Evolutionary conservation across 129 eudicot genomes (phyloP), one percentile per base, ranked within the genome.

Genomic region (Saposhnikovia divaricata): DNA sequence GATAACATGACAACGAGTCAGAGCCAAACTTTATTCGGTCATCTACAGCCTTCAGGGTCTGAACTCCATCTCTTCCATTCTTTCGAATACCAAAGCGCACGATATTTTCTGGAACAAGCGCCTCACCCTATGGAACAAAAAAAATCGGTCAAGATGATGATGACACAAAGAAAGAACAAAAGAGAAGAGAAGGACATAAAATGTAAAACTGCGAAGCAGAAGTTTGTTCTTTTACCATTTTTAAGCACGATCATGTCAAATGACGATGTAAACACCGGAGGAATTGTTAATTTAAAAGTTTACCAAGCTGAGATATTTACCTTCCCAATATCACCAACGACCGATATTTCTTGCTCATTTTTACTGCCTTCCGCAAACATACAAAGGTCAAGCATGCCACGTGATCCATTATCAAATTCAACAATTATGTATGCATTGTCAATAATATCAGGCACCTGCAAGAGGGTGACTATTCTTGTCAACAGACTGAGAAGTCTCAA

Each of bases 351-450:
- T 88, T 95, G 99, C 80, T 95, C 93, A 55, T 95, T 95, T 95
- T 89, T 92, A 88, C 97, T 95, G 75, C 99, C 99, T 88, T 95
- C 99, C 9, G 99, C 99, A 84, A 95, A 95, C 99, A 95, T 95
- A 82, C 97, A 95, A 61, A 95, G 96, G 84, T 95, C 99, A 43
- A 95, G 96, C 93, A 95, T 85, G 68, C 97, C 99, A 72, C 99
- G 87, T 1, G 96, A 80, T 50, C 99, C 97, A 55, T 95, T 95
- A 21, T 95, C 96, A 44, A 95, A 95, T 81, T 95, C 99, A 40
- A 95, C 97, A 19, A 95, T 95, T 43, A 95, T 97, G 83, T 95
- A 95, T 44, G 99, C 99, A 81, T 95, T 95, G 72, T 95, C 99
- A 13, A 95, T 92, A 9, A 95, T 95, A 85, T 95, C 99, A 75